phyloP scores from a whole-genome alignment of 1,139 yeast species.

The Spathaspora jeffriesii region DNA sequence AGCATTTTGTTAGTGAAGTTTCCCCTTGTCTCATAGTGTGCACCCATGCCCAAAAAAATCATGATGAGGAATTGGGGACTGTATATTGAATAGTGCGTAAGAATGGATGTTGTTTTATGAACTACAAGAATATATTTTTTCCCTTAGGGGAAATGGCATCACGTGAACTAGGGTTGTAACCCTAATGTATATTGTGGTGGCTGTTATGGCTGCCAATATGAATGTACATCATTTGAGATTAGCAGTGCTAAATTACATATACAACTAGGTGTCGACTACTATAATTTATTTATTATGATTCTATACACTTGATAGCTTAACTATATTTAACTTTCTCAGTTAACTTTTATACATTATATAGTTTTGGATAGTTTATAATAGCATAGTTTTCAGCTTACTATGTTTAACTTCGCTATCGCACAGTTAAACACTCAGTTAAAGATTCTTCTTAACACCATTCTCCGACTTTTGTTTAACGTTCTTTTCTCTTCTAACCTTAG shows the following conservation, averaged over 20 bases:
- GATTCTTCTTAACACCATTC: conserved; percentile 4
- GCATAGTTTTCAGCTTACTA: no score
- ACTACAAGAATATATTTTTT: no score
- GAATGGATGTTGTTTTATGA: conserved; percentile 3
- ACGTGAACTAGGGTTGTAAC: conserved; percentile 4
- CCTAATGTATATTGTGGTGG: neutral
- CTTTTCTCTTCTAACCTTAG: conserved; percentile 60
- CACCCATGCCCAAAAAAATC: neutral
- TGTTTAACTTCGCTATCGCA: neutral
- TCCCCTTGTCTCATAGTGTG: neutral
- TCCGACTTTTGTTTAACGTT: conserved; percentile 42
- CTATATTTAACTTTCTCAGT: no score
- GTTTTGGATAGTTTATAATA: no score
- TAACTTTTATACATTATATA: no score
- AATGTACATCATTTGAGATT: no score
- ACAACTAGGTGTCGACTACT: no score
- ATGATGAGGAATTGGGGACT: neutral
- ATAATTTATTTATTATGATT: no score
- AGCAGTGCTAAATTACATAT: no score
- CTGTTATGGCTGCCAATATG: no score
- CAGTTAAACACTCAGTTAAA: conserved; percentile 1
- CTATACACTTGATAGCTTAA: no score
- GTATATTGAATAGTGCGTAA: neutral
- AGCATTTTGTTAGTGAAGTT: conserved; percentile 1
- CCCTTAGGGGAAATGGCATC: neutral